Evolutionary conservation across 192 early-diverging fungal genomes (phyloP).

Genomic region (Powellomyces hirtus): DNA sequence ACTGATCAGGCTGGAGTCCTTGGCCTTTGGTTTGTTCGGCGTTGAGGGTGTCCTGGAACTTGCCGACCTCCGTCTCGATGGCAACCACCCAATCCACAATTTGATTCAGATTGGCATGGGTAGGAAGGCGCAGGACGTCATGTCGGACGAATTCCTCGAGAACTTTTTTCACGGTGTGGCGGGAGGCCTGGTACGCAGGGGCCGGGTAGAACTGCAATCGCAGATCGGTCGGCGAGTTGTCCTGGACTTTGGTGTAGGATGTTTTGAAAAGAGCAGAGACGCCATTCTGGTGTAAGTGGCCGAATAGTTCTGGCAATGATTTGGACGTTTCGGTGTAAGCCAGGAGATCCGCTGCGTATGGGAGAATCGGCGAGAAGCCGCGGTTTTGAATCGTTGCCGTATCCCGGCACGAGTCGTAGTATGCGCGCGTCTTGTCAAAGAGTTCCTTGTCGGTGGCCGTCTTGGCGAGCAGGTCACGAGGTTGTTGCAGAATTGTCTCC

Average conservation of each 20-base stretch:
- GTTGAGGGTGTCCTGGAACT: constrained; percentile 30
- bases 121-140: constrained; percentile 11
- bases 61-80: constrained; percentile 16
- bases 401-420: constrained; percentile 41
- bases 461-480: constrained; percentile 17
- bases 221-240: constrained; percentile 25
- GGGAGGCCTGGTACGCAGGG: constrained; percentile 24
- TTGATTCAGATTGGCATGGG: constrained; percentile 4
- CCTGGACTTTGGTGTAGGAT: constrained; percentile 28
- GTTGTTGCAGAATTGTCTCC: constrained; percentile 30
- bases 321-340: not conserved
- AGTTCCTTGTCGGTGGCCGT: constrained; percentile 22
- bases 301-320: constrained; percentile 29
- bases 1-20: constrained; percentile 21
- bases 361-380: constrained; percentile 36
- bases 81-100: constrained; percentile 24
- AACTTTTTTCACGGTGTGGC: constrained; percentile 22
- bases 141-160: constrained; percentile 15
- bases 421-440: constrained; percentile 31
- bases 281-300: constrained; percentile 26
- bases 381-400: constrained; percentile 21
- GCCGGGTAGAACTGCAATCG: constrained; percentile 37
- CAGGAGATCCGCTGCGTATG: constrained; percentile 21
- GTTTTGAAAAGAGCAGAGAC: constrained; percentile 35
- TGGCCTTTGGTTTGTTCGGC: not conserved